Evolutionary conservation across 257 asterid genomes (phyloP), one percentile per base, ranked within the genome.

Genomic region (Primulina tabacum): DNA sequence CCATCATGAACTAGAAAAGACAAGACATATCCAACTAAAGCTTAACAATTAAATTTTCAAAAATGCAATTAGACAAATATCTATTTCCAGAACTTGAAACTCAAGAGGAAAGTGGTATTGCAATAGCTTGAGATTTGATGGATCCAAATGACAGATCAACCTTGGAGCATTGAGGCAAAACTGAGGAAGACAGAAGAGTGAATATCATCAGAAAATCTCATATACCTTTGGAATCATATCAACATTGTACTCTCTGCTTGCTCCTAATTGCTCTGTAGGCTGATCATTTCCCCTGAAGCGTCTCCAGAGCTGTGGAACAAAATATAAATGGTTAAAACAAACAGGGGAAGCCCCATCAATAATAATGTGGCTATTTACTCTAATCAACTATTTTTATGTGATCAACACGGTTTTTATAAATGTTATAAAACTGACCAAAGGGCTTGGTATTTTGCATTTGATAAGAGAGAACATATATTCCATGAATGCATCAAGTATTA

Each of bases 191-290:
- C 6, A 28, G 10, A 32, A n/a, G 16, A 9, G n/a, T 71, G 38
- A 34, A 61, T 58, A 50, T 67, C 33, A 60, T 26, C 21, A 33
- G 2, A 18, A 62, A 59, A 20, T 60, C 40, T 35, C 29, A 58
- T 4, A 24, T 80, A 90, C 99, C 96, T 93, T 93, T 37, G 97
- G 99, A 73, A 90, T 86, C 99, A 93, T 90, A 77, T 93, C 99
- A 61, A 89, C 96, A 56, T 90, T 93, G 97, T 90, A 93, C 63
- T 93, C 99, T 73, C 91, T 85, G 85, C 96, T 90, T 8, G 91
- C 67, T 47, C 99, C 99, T 75, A 90, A 81, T 18, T 56, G 71
- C 75, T 86, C 97, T 0, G 92, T 91, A 62, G 96, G 88, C 59
- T 79, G 77, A 16, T 85, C 96, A 34, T 86, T 74, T 60, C 97